Conservation (phyloP, 208 protist species). For the Trypanosoma melophagium region DNA sequence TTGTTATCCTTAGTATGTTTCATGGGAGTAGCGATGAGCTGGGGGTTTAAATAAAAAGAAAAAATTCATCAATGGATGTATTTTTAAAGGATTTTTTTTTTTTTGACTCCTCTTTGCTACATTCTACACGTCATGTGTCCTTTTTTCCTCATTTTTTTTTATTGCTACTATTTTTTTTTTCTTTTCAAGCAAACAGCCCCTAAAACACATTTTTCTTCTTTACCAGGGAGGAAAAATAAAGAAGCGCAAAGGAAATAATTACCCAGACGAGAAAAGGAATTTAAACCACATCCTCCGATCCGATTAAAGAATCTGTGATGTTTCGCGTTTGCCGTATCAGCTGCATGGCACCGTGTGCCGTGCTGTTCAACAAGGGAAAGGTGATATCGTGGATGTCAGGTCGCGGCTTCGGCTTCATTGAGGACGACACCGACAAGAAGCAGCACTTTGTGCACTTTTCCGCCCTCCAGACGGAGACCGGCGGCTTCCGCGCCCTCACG, state of each 20-base stretch:
- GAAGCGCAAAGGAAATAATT: slow-evolving; percentile 9
- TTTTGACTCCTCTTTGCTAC: no score
- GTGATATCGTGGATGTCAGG: slow-evolving; percentile 89
- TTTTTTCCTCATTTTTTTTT: no score
- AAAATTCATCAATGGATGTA: no score
- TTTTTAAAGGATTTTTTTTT: no score
- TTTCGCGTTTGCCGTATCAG: slow-evolving; percentile 61
- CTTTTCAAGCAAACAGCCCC: no score
- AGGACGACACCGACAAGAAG: slow-evolving; percentile 88
- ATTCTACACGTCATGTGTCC: no score
- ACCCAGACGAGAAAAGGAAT: not conserved
- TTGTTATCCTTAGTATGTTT: no score
- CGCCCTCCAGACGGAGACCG: slow-evolving; percentile 86
- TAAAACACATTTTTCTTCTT: slow-evolving; percentile 25
- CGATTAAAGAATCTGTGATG: slow-evolving; percentile 37
- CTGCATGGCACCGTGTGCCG: slow-evolving; percentile 47
- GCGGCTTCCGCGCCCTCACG: slow-evolving; percentile 78
- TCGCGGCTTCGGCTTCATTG: slow-evolving; percentile 90
- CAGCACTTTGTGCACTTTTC: slow-evolving; percentile 93
- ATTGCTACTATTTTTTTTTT: no score
- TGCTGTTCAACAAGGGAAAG: slow-evolving; percentile 84
- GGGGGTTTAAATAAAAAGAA: no score
- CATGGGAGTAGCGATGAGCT: no score
- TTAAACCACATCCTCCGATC: not conserved
- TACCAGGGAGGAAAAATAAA: slow-evolving; percentile 6